Conservation (phyloP, 352 stramenopile species). For the Thraustochytrium sp. region DNA sequence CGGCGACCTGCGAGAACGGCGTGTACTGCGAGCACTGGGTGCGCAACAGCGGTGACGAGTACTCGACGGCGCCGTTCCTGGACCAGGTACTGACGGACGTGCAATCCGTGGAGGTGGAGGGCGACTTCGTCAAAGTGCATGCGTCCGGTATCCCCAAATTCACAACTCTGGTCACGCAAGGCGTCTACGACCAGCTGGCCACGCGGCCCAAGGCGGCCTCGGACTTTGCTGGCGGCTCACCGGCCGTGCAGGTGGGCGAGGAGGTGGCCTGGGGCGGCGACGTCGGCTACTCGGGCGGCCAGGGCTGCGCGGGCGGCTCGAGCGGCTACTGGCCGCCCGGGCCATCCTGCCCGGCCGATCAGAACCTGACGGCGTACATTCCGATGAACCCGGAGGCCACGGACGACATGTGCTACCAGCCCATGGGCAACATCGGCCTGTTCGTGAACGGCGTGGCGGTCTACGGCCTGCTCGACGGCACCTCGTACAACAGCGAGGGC, state of each 20-base stretch:
- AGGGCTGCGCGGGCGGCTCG: background rate
- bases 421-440: background rate
- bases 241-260: background rate
- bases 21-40: background rate
- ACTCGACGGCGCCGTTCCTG: background rate
- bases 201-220: background rate
- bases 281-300: background rate
- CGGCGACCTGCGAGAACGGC: too few relatives aligned
- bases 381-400: background rate
- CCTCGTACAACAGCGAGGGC: background rate
- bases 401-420: background rate
- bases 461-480: background rate
- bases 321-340: background rate
- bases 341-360: background rate
- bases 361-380: background rate
- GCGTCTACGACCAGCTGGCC: background rate
- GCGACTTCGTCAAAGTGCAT: background rate
- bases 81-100: background rate
- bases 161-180: background rate
- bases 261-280: background rate
- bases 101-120: background rate
- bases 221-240: background rate
- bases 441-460: background rate
- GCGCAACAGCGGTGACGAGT: background rate
- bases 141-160: slow-evolving; percentile 9